Percentiles rank a stretch among this genome's conserved stretches.
These are phyloP conservation scores for Vigna mungo DNA, from an alignment of 306 rosid species.

Conservation along the genomic window DNA sequence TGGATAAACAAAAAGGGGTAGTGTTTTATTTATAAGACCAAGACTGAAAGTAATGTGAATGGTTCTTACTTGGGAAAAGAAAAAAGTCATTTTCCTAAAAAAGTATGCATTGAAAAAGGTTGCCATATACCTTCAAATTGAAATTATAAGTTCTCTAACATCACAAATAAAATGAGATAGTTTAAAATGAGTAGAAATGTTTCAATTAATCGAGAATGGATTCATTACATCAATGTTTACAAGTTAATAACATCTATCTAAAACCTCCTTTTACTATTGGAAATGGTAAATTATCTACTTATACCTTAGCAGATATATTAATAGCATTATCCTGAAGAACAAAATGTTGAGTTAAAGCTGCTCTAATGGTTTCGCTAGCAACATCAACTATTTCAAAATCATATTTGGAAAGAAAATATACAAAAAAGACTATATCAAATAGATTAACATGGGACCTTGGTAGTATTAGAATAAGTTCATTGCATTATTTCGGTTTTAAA, in stretches of 20 bases:
- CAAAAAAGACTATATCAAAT: background rate
- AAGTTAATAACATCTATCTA: constrained; percentile 6
- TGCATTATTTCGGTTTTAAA: too few species aligned
- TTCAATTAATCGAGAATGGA: background rate
- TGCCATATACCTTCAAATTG: constrained; percentile 19
- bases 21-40: background rate
- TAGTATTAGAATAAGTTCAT: too few species aligned
- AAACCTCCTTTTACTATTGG: constrained; percentile 9
- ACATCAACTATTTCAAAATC: constrained; percentile 76
- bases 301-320: constrained; percentile 60
- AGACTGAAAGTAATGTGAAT: background rate
- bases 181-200: constrained; percentile 22
- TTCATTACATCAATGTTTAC: constrained; percentile 5
- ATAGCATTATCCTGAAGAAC: constrained; percentile 67
- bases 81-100: too few species aligned
- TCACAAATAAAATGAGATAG: constrained; percentile 20
- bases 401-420: constrained; percentile 28
- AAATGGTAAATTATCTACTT: background rate
- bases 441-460: too few species aligned
- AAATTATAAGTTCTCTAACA: constrained; percentile 23
- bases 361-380: constrained; percentile 99
- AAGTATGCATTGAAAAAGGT: background rate
- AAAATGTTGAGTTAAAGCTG: constrained; percentile 98
- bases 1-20: background rate
- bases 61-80: background rate